Base-by-base conservation (phyloP, 805 yeast genomes). In the Teunomyces barrocoloradensis region DNA sequence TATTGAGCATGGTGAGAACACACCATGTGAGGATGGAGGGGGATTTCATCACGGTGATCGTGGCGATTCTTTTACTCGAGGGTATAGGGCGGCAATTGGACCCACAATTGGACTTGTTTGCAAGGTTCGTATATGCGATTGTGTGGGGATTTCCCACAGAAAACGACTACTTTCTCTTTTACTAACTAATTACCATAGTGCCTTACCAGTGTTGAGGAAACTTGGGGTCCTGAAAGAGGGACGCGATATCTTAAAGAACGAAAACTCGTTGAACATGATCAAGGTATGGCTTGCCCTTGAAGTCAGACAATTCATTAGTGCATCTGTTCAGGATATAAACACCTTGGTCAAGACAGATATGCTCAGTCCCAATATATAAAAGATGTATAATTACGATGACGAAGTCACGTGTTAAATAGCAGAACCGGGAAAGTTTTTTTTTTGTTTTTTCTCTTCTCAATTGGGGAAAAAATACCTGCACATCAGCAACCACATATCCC, bases 21-120 rank as follows among this genome's bases (percentile, higher is more conserved):
- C 99, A 94, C 65, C 99, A 94, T 65, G 99, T 94, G 18, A 78
- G 97, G 60, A 87, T 94, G 96, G 99, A 94, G 61, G 95, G 96
- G 5, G 99, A 94, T 65, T 94, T 94, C 61, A 84, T 94, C 37
- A 89, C 96, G 27, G 96, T 94, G 20, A 86, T 94, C n/a, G 89
- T 94, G 28, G 96, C 98, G 1, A 90, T 94, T 20, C 69, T 94
- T 46, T 73, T 94, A 46, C 70, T 94, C 48, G 99, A 94, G 66
- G 99, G 99, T 9, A 87, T 94, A 45, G 98, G 99, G 17, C 77
- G 98, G 61, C 96, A 87, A 65, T 74, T 94, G 46, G 96, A 94
- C 65, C 97, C 98, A 1, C 83, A 89, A 37, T 74, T 94, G 59
- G 99, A 94, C 68, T 77, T 94, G 43, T 92, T 94, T 78, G 96